phyloP scores from a whole-genome alignment of 139 green algal genomes.

The Tetradesmus obliquus region DNA sequence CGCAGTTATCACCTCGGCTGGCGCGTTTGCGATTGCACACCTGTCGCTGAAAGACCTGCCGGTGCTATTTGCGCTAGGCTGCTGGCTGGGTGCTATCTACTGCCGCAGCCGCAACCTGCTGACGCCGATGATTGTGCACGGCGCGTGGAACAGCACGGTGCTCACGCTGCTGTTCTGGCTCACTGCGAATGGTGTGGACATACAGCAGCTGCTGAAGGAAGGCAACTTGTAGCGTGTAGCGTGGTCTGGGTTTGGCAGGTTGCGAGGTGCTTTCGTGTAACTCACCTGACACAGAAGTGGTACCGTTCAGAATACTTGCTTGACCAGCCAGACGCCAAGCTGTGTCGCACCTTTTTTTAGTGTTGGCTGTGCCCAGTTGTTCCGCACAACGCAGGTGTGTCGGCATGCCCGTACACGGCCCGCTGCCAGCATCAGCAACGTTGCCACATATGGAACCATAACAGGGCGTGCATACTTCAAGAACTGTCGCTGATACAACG shows the following conservation, averaged over 20 bases:
- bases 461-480: no score
- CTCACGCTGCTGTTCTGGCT: constrained; percentile 80
- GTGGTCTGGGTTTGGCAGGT: not conserved
- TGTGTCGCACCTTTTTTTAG: no score
- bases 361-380: no score
- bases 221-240: not conserved
- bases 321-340: no score
- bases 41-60: constrained; percentile 82
- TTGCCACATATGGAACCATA: no score
- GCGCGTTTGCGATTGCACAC: constrained; percentile 84
- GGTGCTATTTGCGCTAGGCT: constrained; percentile 82
- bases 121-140: constrained; percentile 93
- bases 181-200: constrained; percentile 68
- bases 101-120: constrained; percentile 84
- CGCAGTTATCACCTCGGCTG: constrained; percentile 71
- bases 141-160: constrained; percentile 85
- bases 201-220: constrained; percentile 70
- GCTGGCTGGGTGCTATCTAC: constrained; percentile 84
- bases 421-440: no score
- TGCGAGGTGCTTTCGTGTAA: not conserved
- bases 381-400: no score
- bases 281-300: not conserved
- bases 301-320: no score
- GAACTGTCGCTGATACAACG: no score
- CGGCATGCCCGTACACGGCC: no score